Conservation (phyloP, 129 eudicot genomes). For the Lonicera japonica region DNA sequence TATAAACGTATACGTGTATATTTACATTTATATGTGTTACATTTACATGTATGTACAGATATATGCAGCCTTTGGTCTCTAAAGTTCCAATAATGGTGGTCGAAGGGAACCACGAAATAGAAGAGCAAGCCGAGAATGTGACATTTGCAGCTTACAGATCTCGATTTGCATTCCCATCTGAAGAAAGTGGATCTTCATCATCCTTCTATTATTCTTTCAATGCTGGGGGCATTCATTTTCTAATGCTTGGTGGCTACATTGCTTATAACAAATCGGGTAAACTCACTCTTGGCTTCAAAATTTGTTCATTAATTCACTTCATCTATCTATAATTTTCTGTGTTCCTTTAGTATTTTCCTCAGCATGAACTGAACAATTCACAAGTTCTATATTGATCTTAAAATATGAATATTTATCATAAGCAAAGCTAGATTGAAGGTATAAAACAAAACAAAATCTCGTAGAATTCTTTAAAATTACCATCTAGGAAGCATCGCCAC, state of each 20-base stretch:
- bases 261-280: slow-evolving; percentile 69
- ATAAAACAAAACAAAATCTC: too few relatives aligned
- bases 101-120: slow-evolving; percentile 94
- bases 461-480: too few relatives aligned
- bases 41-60: slow-evolving; percentile 50
- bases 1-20: too few relatives aligned
- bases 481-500: too few relatives aligned
- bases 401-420: too few relatives aligned
- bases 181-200: slow-evolving; percentile 74
- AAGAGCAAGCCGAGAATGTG: slow-evolving; percentile 48
- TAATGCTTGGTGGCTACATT: slow-evolving; percentile 84
- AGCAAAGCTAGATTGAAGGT: too few relatives aligned
- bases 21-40: too few relatives aligned
- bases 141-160: slow-evolving; percentile 78
- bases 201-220: slow-evolving; percentile 85
- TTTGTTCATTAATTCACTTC: too few relatives aligned
- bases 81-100: slow-evolving; percentile 88
- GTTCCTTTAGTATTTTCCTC: too few relatives aligned
- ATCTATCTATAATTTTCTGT: too few relatives aligned
- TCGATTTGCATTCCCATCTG: slow-evolving; percentile 81
- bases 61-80: slow-evolving; percentile 72
- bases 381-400: too few relatives aligned
- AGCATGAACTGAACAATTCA: too few relatives aligned
- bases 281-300: neutral
- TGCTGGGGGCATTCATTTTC: slow-evolving; percentile 93